Evolutionary conservation across 495 filamentous ascomycete genomes (phyloP).

Genomic region (Sphaerosporella brunnea): DNA sequence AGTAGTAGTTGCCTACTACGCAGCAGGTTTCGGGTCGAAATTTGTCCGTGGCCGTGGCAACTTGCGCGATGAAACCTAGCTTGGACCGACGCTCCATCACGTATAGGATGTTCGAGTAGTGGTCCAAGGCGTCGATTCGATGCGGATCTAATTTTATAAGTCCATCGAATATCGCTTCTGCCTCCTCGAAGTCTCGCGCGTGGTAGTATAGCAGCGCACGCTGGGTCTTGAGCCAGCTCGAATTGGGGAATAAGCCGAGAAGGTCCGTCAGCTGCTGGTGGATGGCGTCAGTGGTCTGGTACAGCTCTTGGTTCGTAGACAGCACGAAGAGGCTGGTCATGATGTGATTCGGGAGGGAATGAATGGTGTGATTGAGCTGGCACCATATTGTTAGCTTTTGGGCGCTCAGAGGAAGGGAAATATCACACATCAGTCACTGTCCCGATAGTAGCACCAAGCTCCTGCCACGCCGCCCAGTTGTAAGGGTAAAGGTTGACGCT

Average conservation of each 20-base stretch:
- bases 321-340: constrained; percentile 88
- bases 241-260: constrained; percentile 63
- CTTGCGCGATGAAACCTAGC: constrained; percentile 76
- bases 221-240: constrained; percentile 76
- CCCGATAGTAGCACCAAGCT: constrained; percentile 57
- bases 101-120: constrained; percentile 93
- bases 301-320: constrained; percentile 74
- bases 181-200: constrained; percentile 76
- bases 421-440: constrained; percentile 62
- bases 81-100: constrained; percentile 76
- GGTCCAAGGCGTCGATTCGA: constrained; percentile 74
- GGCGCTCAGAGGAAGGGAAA: no score
- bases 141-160: constrained; percentile 67
- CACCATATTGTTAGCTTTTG: no score
- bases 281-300: constrained; percentile 57
- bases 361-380: constrained; percentile 40
- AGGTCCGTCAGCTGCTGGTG: constrained; percentile 60
- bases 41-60: constrained; percentile 77
- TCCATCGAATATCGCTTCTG: constrained; percentile 68
- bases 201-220: constrained; percentile 80
- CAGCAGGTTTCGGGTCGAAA: constrained; percentile 96
- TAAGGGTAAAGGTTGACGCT: constrained; percentile 76
- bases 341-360: constrained; percentile 66
- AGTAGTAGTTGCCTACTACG: constrained; percentile 95
- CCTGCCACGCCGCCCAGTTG: constrained; percentile 95